phyloP scores from a whole-genome alignment of 2,329 filamentous ascomycete species.

The Macrophomina tecta region DNA sequence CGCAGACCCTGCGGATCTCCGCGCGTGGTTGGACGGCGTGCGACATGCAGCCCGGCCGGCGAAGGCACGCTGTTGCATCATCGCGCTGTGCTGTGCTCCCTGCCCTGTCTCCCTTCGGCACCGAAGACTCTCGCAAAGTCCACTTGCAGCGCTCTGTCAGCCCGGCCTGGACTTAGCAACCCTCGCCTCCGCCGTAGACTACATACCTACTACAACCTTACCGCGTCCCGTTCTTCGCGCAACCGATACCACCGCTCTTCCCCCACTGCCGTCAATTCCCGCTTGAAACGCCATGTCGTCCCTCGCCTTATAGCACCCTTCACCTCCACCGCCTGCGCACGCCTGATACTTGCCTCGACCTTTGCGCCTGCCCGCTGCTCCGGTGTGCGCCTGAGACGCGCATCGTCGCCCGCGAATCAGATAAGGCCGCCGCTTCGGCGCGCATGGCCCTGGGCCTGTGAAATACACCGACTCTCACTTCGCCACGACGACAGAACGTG shows the following conservation, averaged over 20 bases:
- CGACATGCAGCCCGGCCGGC: not conserved
- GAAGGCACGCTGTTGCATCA: slow-evolving; percentile 13
- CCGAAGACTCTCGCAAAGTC: slow-evolving; percentile 18
- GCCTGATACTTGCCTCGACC: slow-evolving; percentile 6
- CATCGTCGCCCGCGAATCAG: slow-evolving; percentile 8
- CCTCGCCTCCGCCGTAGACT: slow-evolving; percentile 14
- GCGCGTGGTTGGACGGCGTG: slow-evolving; percentile 7
- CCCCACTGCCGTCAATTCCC: slow-evolving; percentile 10
- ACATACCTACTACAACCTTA: not conserved
- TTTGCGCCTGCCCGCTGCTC: not conserved
- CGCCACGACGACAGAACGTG: not conserved
- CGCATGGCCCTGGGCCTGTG: slow-evolving; percentile 18
- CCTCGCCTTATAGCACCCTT: slow-evolving; percentile 19
- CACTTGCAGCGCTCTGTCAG: slow-evolving; percentile 8
- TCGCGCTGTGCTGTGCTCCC: slow-evolving; percentile 13
- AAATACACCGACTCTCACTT: slow-evolving; percentile 14
- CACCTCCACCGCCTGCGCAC: slow-evolving; percentile 1
- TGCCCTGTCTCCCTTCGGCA: slow-evolving; percentile 12
- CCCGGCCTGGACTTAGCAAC: slow-evolving; percentile 4
- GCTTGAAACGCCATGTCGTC: slow-evolving; percentile 19
- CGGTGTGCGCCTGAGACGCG: slow-evolving; percentile 9
- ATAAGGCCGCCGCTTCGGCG: slow-evolving; percentile 8
- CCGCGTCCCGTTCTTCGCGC: not conserved
- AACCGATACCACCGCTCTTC: not conserved
- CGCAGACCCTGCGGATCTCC: slow-evolving; percentile 20